Conservation (phyloP, 352 stramenopile species). For the Phytophthora quininea region DNA sequence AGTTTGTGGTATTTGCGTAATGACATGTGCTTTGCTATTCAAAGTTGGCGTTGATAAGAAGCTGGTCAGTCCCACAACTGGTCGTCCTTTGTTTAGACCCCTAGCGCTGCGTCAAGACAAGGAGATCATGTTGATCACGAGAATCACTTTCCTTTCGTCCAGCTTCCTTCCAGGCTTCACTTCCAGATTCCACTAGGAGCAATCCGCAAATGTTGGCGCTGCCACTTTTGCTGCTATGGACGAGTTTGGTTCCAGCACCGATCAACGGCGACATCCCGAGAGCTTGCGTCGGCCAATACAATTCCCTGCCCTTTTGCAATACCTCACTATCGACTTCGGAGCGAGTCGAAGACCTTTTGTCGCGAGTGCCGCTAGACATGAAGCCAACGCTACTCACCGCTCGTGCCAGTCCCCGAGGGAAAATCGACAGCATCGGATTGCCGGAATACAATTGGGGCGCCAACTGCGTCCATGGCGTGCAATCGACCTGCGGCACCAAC, state of each 20-base stretch:
- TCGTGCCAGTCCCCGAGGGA: background rate
- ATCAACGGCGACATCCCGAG: background rate
- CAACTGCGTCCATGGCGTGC: background rate
- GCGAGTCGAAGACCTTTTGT: background rate
- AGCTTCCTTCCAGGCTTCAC: too few relatives aligned
- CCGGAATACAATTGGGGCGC: background rate
- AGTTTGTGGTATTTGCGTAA: too few relatives aligned
- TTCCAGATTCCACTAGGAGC: too few relatives aligned
- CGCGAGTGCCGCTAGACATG: background rate
- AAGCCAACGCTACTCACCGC: background rate
- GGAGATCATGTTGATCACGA: too few relatives aligned
- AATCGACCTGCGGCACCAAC: background rate
- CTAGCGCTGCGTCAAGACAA: too few relatives aligned
- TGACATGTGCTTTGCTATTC: too few relatives aligned
- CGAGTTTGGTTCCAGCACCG: background rate
- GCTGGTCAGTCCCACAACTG: too few relatives aligned
- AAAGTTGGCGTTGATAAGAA: too few relatives aligned
- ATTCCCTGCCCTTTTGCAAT: background rate
- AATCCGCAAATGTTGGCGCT: background rate
- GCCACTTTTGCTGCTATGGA: background rate
- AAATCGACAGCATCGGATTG: background rate
- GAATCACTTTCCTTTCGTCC: too few relatives aligned
- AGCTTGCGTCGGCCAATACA: background rate
- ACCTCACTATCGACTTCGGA: background rate
- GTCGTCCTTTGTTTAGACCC: too few relatives aligned